These are phyloP conservation scores for Corallochytrium limacisporum DNA, from an alignment of 78 protist species.

Conservation along the genomic window DNA sequence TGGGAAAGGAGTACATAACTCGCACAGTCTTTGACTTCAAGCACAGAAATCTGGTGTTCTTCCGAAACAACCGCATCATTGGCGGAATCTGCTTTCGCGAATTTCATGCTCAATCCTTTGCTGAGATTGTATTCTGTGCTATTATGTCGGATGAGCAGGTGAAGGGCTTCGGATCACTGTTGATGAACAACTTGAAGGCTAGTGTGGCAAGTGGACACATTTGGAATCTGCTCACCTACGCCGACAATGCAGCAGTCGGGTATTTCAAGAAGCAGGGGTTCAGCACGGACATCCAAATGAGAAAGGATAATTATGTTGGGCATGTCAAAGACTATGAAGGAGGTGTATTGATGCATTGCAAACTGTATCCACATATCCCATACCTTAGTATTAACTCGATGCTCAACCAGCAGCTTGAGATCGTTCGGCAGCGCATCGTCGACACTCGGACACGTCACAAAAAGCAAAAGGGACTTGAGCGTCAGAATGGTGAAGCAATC, in stretches of 20 bases:
- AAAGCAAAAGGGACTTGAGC: too few species aligned
- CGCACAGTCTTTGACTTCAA: slow-evolving; percentile 45
- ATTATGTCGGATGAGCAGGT: slow-evolving; percentile 57
- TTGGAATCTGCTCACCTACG: slow-evolving; percentile 72
- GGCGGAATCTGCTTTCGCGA: slow-evolving; percentile 80
- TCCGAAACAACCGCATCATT: slow-evolving; percentile 30
- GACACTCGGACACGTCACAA: too few species aligned
- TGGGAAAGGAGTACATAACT: slow-evolving; percentile 77
- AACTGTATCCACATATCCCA: slow-evolving; percentile 11
- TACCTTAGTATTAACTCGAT: slow-evolving; percentile 4
- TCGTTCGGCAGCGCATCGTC: too few species aligned
- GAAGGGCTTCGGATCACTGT: slow-evolving; percentile 67
- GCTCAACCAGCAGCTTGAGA: too few species aligned
- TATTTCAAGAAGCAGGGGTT: slow-evolving; percentile 75
- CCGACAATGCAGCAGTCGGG: slow-evolving; percentile 87
- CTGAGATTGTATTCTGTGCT: slow-evolving; percentile 86
- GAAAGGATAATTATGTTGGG: slow-evolving; percentile 40
- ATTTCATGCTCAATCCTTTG: slow-evolving; percentile 36
- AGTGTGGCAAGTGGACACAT: slow-evolving; percentile 7
- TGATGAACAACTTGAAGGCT: slow-evolving; percentile 75
- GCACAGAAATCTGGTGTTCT: not conserved
- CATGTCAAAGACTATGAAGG: slow-evolving; percentile 87
- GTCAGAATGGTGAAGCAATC: too few species aligned
- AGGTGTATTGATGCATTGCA: slow-evolving; percentile 62
- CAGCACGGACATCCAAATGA: slow-evolving; percentile 45